Base-by-base conservation (phyloP, 2,329 filamentous ascomycete species). In the Fusarium sp. region DNA sequence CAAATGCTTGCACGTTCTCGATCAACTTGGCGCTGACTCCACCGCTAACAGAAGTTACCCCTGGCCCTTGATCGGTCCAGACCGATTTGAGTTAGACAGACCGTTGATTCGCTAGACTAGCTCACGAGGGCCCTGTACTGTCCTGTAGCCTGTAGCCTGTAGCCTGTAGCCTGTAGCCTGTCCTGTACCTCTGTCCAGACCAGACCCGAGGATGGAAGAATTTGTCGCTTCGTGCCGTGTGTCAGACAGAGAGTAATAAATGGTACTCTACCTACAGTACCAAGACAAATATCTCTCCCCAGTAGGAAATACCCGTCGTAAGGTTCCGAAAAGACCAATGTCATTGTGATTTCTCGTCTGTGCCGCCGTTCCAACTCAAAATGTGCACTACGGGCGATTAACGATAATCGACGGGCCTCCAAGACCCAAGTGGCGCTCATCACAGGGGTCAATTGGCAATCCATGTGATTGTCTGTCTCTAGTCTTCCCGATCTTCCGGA, bases 1-100 rank as follows among this genome's bases (percentile, higher is more conserved):
- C 40, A 66, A 37, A 56, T 37, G 32, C 25, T 54, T 61, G 63
- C 63, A 66, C 63, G 63, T 66, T 53, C 49, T 41, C 49, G 44
- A 42, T 52, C 41, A 25, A 24, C 11, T 42, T 44, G 27, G 53
- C 41, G 46, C 52, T 32, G 34, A 60, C 47, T 29, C 42, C 56
- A 42, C 62, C 22, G 24, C 22, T 22, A 44, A 13, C 7, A 11
- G 12, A 25, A 42, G 14, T 27, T 37, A 42, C 40, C 47, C 45
- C 40, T 51, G 52, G 37, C 63, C 63, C 40, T 61, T 51, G 44
- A 66, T 67, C 63, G 45, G 62, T 9, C 42, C 49, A 54, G 27
- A n/a, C 61, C 34, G 49, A 53, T n/a, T 53, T 53, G 34, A 53
- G 44, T 56, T 47, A 65, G 49, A 65, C 20, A 42, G n/a, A 46